Evolutionary conservation across 2,329 filamentous ascomycete genomes (phyloP).

Genomic region (Emergomyces africanus): DNA sequence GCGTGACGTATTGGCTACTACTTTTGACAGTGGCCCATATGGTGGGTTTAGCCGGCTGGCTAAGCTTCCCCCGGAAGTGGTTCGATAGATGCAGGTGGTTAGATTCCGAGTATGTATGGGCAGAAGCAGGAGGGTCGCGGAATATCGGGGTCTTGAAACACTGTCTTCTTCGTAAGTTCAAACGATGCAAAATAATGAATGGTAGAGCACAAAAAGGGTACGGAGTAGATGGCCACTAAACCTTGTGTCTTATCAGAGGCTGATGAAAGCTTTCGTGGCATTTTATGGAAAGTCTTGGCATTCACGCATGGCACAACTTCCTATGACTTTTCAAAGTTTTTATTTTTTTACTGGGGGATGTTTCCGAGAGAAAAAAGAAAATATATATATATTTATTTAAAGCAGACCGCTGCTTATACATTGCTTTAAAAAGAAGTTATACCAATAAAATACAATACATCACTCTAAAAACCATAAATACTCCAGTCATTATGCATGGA

Average conservation of each 20-base stretch:
- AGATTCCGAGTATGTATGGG: neutral
- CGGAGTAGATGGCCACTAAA: neutral
- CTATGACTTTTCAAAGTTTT: too few species aligned
- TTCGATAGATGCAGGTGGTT: too few species aligned
- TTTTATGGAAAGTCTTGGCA: neutral
- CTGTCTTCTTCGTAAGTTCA: too few species aligned
- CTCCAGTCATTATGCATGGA: neutral
- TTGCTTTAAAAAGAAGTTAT: neutral
- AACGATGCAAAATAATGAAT: too few species aligned
- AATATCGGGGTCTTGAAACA: too few species aligned
- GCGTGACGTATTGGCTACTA: too few species aligned
- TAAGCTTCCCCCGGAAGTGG: neutral
- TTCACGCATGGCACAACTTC: neutral
- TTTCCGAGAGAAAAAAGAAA: too few species aligned
- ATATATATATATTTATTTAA: too few species aligned
- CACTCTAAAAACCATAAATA: too few species aligned
- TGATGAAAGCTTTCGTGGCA: neutral
- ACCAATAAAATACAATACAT: too few species aligned
- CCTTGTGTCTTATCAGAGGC: neutral
- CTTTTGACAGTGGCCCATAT: neutral
- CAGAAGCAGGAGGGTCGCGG: neutral
- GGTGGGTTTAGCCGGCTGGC: neutral
- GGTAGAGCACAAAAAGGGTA: neutral
- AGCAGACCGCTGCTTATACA: neutral
- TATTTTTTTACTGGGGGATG: too few species aligned